Percentiles rank a stretch among this genome's conserved stretches.
Evolutionary conservation across 1,284 basidiomycete species (phyloP).

Genomic region (Schizophyllum commune): DNA sequence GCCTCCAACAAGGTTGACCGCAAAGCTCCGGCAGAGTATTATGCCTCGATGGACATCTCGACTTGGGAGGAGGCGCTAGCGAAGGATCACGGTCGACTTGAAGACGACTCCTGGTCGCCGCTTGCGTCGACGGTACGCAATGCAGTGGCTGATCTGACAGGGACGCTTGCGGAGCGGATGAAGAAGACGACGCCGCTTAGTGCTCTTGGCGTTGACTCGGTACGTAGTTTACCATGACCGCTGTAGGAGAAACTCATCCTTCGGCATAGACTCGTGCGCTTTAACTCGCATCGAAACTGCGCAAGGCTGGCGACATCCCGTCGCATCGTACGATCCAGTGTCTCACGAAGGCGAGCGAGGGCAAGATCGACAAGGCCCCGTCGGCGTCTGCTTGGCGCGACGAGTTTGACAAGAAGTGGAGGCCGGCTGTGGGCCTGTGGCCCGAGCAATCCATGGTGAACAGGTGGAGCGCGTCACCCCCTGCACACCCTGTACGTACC

Average conservation of each 20-base stretch:
- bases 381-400: not conserved
- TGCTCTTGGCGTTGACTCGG: constrained; percentile 9
- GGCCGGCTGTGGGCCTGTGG: not conserved
- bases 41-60: constrained; percentile 3
- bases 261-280: constrained; percentile 10
- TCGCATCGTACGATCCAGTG: constrained; percentile 17
- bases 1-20: constrained; percentile 28
- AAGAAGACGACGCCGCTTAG: constrained; percentile 5
- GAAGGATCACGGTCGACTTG: not conserved
- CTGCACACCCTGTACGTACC: not conserved
- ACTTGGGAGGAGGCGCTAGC: constrained; percentile 3
- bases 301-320: constrained; percentile 20
- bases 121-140: too few relatives aligned
- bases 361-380: too few relatives aligned
- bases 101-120: too few relatives aligned
- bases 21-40: constrained; percentile 16
- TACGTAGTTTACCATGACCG: too few relatives aligned
- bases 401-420: constrained; percentile 5
- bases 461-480: not conserved
- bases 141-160: constrained; percentile 3
- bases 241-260: too few relatives aligned
- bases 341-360: constrained; percentile 8
- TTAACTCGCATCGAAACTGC: constrained; percentile 21
- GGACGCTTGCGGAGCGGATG: constrained; percentile 4
- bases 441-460: not conserved